phyloP scores from a whole-genome alignment of 192 early-diverging fungal genomes.

The Coemansia sp. region DNA sequence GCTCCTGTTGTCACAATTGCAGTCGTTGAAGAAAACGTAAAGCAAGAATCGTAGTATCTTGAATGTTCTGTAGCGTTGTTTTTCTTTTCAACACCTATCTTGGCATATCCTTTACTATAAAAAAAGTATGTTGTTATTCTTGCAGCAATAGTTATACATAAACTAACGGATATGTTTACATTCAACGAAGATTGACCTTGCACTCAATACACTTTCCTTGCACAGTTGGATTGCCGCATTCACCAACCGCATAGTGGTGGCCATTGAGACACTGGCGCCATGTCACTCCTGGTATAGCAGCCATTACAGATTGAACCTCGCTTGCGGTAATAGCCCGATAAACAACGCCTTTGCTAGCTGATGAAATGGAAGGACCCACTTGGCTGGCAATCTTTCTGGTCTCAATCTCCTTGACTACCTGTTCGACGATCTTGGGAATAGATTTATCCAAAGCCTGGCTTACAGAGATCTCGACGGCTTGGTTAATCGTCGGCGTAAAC shows the following conservation, averaged over 20 bases:
- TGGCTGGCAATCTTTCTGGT: neutral
- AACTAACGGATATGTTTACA: no score
- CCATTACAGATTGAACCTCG: no score
- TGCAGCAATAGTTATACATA: no score
- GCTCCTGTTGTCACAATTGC: neutral
- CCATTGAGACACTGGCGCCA: constrained; percentile 21
- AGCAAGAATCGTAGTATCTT: neutral
- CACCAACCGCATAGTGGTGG: constrained; percentile 44
- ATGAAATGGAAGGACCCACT: neutral
- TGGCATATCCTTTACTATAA: no score
- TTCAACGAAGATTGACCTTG: neutral
- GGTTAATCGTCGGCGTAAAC: constrained; percentile 10
- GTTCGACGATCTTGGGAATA: constrained; percentile 4
- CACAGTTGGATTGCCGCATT: constrained; percentile 35
- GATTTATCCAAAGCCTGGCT: neutral
- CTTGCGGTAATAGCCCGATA: constrained; percentile 24
- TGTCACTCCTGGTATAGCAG: constrained; percentile 18
- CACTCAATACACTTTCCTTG: constrained; percentile 9
- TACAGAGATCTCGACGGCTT: neutral
- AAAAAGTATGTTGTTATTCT: no score
- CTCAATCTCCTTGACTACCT: neutral
- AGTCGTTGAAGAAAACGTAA: neutral
- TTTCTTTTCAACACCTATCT: neutral
- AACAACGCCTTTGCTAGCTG: neutral
- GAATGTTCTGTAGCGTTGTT: neutral